Base-by-base conservation (phyloP, 2,329 filamentous ascomycete species). In the Neurospora sp. region DNA sequence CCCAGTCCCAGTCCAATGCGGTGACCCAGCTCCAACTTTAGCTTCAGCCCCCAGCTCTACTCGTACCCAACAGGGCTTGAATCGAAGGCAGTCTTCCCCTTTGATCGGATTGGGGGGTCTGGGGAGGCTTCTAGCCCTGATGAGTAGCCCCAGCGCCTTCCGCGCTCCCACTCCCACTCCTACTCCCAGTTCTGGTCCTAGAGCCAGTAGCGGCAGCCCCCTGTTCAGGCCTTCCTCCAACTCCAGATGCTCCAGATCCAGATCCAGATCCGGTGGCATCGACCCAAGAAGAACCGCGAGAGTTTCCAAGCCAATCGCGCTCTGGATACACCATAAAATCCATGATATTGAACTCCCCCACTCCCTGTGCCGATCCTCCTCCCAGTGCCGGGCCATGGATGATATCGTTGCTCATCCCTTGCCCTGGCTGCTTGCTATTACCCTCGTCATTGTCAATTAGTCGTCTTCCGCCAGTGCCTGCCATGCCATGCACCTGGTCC, bases 301-400 rank as follows among this genome's bases (percentile, higher is more conserved):
- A 33, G 5, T 62, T 62, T 3, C 8, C 52, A 36, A 92, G 84
- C 90, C 91, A 93, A 78, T 93, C 90, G 72, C 88, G 89, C 74
- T 87, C 91, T 2, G 87, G 88, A 79, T 93, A 90, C 38, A 91
- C 86, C 86, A 90, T 92, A 75, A 91, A 93, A 75, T 93, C 91
- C 66, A 89, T 91, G 71, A 93, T 93, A 75, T 93, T 93, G 75
- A 91, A 92, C 78, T 92, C 89, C 70, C 90, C 90, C 6, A 75
- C 69, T 71, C 4, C 23, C 66, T 17, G n/a, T 52, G 3, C 36
- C 23, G 46, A 66, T 13, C 66, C 68, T 33, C 52, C 33, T 58
- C 38, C 67, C 71, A 68, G 36, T 68, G 42, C 69, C 62, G 23
- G 46, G 19, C 13, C 23, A 68, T 33, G 52, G 13, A 62, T 33